phyloP scores from a whole-genome alignment of 2,329 filamentous ascomycete genomes.

The Trichoderma sp. region DNA sequence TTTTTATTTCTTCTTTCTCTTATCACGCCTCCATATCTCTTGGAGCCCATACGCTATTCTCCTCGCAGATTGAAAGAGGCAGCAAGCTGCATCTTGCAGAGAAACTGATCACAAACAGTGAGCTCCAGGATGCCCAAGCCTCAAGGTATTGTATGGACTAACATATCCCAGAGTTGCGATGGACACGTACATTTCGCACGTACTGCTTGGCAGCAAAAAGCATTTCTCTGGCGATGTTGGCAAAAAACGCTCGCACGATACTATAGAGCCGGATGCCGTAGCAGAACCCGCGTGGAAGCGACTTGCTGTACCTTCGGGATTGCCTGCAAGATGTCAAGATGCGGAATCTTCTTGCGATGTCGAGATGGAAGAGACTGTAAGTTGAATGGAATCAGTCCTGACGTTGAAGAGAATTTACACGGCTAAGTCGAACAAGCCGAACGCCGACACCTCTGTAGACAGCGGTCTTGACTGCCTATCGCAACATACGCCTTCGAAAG shows the following conservation, averaged over 20 bases:
- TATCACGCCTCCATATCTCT: background rate
- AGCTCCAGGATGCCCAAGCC: background rate
- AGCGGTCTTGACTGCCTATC: background rate
- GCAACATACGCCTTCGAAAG: background rate
- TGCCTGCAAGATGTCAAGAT: background rate
- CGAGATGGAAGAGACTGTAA: background rate
- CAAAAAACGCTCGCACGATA: background rate
- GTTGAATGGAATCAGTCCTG: background rate
- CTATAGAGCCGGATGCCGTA: background rate
- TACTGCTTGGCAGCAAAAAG: background rate
- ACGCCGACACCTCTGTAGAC: too few relatives aligned
- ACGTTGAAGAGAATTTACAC: too few relatives aligned
- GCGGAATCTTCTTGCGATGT: background rate
- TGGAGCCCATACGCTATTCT: background rate
- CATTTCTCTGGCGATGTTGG: background rate
- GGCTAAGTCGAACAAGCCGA: background rate
- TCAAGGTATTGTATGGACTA: background rate
- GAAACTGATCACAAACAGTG: background rate
- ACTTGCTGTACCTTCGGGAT: background rate
- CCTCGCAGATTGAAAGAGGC: background rate
- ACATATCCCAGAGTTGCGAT: background rate
- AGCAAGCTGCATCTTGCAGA: background rate
- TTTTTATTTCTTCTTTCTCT: background rate
- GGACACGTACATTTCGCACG: background rate
- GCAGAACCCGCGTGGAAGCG: slow-evolving; percentile 16